phyloP scores from a whole-genome alignment of 2,329 filamentous ascomycete genomes.

The Neofusicoccum kwambonambiense region DNA sequence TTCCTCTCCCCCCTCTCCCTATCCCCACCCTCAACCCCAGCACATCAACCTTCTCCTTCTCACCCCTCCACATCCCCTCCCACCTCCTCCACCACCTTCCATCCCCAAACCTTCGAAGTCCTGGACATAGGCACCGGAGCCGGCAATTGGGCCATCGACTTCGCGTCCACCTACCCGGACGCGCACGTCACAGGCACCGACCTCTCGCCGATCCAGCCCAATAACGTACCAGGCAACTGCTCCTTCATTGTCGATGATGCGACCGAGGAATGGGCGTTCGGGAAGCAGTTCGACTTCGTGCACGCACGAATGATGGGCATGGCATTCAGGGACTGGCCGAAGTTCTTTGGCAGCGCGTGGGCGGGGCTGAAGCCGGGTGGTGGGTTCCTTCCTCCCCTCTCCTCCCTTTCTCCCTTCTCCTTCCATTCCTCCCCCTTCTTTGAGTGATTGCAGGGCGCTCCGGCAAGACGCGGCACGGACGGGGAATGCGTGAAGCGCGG shows the following conservation, averaged over 20 bases:
- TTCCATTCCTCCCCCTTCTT: no score
- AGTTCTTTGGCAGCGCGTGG: constrained; percentile 43
- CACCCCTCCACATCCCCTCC: neutral
- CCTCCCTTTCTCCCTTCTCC: no score
- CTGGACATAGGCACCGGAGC: neutral
- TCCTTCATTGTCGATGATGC: constrained; percentile 27
- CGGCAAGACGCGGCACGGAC: no score
- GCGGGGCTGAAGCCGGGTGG: constrained; percentile 45
- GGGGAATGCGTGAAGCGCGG: no score
- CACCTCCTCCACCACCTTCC: no score
- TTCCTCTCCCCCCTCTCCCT: constrained; percentile 10
- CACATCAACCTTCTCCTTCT: neutral
- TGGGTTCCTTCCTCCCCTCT: no score
- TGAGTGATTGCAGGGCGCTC: no score
- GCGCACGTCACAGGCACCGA: constrained; percentile 25
- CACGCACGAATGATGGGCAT: constrained; percentile 51
- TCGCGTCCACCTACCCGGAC: constrained; percentile 23
- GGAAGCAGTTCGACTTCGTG: constrained; percentile 56
- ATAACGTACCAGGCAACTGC: constrained; percentile 27
- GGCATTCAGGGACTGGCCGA: constrained; percentile 51
- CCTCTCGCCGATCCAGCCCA: constrained; percentile 31
- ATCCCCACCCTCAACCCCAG: neutral
- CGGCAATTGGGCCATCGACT: constrained; percentile 11
- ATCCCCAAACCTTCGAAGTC: neutral
- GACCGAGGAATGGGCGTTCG: constrained; percentile 53